Conservation (phyloP, 1,284 basidiomycete species). For the Tilletia walkeri region DNA sequence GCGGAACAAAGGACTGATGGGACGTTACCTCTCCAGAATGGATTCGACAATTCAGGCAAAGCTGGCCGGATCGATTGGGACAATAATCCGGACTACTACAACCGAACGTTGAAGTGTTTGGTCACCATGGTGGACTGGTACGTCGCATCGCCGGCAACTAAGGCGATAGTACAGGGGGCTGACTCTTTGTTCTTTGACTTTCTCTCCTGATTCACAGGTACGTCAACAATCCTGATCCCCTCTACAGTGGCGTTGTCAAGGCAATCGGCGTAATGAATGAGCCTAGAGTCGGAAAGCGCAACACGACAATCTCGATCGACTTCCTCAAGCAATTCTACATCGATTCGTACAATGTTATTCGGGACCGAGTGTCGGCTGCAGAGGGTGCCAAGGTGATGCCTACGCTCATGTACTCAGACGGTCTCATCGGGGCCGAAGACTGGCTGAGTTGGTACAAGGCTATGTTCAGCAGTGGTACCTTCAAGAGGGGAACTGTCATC, state of each 20-base stretch:
- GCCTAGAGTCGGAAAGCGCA: constrained; percentile 10
- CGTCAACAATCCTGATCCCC: constrained; percentile 18
- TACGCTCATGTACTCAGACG: constrained; percentile 54
- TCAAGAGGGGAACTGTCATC: not conserved
- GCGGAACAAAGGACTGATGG: not conserved
- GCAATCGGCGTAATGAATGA: constrained; percentile 21
- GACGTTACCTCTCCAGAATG: constrained; percentile 18
- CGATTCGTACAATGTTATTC: constrained; percentile 46
- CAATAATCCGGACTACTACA: not conserved
- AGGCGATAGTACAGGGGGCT: too few species aligned
- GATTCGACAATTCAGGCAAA: constrained; percentile 22
- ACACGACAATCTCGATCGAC: constrained; percentile 38
- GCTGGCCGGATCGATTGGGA: constrained; percentile 3
- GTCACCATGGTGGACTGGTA: not conserved
- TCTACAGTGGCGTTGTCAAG: constrained; percentile 28
- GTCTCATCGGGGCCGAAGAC: not conserved
- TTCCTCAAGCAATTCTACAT: constrained; percentile 46
- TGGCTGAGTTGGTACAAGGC: not conserved
- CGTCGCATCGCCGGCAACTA: not conserved
- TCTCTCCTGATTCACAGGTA: constrained; percentile 19
- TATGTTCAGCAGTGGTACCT: constrained; percentile 9
- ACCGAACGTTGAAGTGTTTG: not conserved
- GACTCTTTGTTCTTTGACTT: not conserved
- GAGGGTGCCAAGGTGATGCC: constrained; percentile 35
- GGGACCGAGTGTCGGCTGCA: constrained; percentile 19